Conservation (phyloP, 2,329 filamentous ascomycete genomes). For the Elsinoe arachidis region DNA sequence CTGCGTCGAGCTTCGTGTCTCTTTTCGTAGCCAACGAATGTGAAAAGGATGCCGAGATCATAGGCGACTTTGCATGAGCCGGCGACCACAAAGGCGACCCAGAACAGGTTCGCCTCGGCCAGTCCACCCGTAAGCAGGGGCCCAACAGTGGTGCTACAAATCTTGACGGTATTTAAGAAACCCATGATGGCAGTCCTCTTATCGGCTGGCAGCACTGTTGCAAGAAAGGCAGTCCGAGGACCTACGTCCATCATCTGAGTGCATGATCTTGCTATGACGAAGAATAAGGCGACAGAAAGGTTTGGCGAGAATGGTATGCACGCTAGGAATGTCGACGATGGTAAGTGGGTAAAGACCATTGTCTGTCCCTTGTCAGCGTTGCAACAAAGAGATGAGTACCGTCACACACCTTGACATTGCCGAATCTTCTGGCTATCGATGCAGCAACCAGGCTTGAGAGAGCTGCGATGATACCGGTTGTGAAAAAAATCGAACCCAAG, state of each 20-base stretch:
- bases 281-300: conserved; percentile 46
- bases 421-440: conserved; percentile 13
- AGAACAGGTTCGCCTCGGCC: conserved; percentile 48
- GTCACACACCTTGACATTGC: conserved; percentile 2
- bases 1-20: neutral
- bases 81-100: conserved; percentile 55
- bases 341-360: conserved; percentile 51
- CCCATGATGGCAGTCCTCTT: conserved; percentile 68
- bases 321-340: conserved; percentile 53
- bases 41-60: conserved; percentile 26
- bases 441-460: conserved; percentile 14
- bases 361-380: conserved; percentile 34
- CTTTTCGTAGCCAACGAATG: conserved; percentile 20
- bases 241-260: conserved; percentile 62
- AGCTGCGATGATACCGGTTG: conserved; percentile 12
- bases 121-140: conserved; percentile 57
- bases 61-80: conserved; percentile 52
- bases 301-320: conserved; percentile 52
- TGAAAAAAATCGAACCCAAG: conserved; percentile 14
- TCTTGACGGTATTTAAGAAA: conserved; percentile 61
- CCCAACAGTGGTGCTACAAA: conserved; percentile 52
- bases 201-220: conserved; percentile 52
- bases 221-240: conserved; percentile 60
- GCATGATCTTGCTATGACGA: conserved; percentile 55
- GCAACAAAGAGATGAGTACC: neutral